These are phyloP conservation scores for Parasarocladium wereldwijsianum DNA, from an alignment of 2,329 filamentous ascomycete genomes.

Conservation along the genomic window DNA sequence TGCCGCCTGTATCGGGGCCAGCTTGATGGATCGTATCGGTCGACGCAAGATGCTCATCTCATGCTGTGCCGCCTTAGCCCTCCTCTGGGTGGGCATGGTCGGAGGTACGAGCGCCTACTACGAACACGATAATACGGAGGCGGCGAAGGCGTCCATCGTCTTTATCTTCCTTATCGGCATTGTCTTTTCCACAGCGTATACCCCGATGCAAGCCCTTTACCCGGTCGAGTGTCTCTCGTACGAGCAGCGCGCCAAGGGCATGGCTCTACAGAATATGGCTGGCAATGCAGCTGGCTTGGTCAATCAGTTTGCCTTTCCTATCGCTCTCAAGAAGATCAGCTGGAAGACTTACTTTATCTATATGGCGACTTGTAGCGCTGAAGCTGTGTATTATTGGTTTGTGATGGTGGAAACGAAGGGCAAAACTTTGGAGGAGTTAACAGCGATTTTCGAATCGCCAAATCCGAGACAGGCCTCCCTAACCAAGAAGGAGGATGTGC, in stretches of 20 bases:
- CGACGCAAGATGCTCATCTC: constrained; percentile 35
- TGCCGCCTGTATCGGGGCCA: constrained; percentile 31
- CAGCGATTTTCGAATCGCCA: not conserved
- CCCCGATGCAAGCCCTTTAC: constrained; percentile 26
- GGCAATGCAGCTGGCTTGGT: constrained; percentile 28
- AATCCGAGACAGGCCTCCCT: not conserved
- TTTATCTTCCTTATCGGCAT: constrained; percentile 36
- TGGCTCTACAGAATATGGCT: constrained; percentile 31
- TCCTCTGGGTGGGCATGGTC: constrained; percentile 27
- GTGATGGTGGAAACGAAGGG: not conserved
- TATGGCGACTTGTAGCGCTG: not conserved
- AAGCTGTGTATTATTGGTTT: not conserved
- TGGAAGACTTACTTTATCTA: constrained; percentile 40
- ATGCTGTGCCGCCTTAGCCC: constrained; percentile 27
- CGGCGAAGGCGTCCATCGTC: constrained; percentile 25
- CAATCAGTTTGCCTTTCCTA: constrained; percentile 29
- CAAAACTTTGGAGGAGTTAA: not conserved
- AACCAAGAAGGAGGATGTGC: not conserved
- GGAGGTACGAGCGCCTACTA: not conserved
- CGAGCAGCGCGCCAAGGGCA: constrained; percentile 40
- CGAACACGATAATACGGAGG: not conserved
- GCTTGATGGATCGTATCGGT: constrained; percentile 31
- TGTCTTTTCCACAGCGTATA: constrained; percentile 29
- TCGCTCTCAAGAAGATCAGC: constrained; percentile 31
- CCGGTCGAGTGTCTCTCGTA: constrained; percentile 37